Base-by-base conservation (phyloP, 768 basidiomycete genomes). In the Boletus edulis region DNA sequence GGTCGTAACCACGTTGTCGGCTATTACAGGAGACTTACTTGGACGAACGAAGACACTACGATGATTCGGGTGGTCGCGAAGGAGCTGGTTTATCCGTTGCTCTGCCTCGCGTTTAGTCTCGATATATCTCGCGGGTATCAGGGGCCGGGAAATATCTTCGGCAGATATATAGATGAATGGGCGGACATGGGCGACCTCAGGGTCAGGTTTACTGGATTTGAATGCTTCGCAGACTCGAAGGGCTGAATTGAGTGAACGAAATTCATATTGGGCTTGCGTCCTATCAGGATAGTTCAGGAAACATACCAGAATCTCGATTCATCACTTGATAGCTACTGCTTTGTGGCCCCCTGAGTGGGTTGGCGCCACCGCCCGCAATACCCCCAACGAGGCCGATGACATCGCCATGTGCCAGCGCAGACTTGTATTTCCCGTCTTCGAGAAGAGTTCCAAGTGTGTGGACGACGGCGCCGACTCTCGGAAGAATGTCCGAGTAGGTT, bases 111-210 rank as follows among this genome's bases (percentile, higher is more conserved):
- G 84, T 74, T 99, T 99, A n/a, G 91, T 89, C 67, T 88, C 80
- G 63, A 98, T 93, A 74, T 99, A 99, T 35, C 89, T 76, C 0
- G 82, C 78, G 29, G 94, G 85, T 47, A 98, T 82, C 63, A 96
- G 64, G 27, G 96, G 97, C 14, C 91, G 84, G 73, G 85, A 94
- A 45, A 96, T 83, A 20, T 71, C 69, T 66, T 96, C 96, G 7
- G 97, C 97, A 46, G 97, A 99, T 53, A 99, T 78, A 73, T 91
- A 98, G 39, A 98, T 80, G 72, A 99, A 98, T n/a, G 86, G 81
- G 51, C 86, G 80, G 53, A 62, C 57, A 55, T 58, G 64, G 49
- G 67, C 52, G 61, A 58, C 49, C 51, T 56, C 60, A 61, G 67
- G 64, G 51, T 66, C 65, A 41, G 75, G 67, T 15, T 70, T 62